Evolutionary conservation across 805 yeast species (phyloP).

Genomic region (Groenewaldozyma salmanticensis): DNA sequence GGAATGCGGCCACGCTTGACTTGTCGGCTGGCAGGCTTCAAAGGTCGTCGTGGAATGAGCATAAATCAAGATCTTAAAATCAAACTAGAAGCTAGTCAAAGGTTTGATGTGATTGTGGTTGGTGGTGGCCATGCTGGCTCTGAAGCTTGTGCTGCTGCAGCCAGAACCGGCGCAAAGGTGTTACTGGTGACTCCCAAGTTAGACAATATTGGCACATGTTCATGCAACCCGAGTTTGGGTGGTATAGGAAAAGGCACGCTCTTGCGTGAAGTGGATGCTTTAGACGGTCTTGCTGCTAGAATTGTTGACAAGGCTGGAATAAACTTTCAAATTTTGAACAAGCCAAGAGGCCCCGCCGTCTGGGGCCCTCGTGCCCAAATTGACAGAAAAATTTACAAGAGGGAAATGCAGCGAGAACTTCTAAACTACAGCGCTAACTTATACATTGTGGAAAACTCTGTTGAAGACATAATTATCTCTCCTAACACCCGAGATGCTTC

Average conservation of each 20-base stretch:
- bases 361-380: conserved; percentile 99
- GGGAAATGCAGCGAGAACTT: conserved; percentile 68
- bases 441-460: conserved; percentile 59
- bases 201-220: conserved; percentile 79
- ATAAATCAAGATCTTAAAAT: conserved; percentile 8
- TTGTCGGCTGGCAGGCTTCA: no score
- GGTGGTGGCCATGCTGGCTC: conserved; percentile 99
- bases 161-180: conserved; percentile 68
- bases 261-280: conserved; percentile 86
- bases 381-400: conserved; percentile 68
- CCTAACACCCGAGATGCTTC: no score
- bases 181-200: conserved; percentile 68
- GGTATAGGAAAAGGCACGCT: conserved; percentile 97
- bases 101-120: conserved; percentile 64
- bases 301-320: conserved; percentile 92
- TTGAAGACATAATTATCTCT: conserved; percentile 74
- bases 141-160: conserved; percentile 92
- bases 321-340: conserved; percentile 77
- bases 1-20: no score
- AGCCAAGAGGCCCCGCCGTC: conserved; percentile 89
- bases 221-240: conserved; percentile 97
- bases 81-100: conserved; percentile 9
- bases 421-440: conserved; percentile 44
- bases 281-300: conserved; percentile 82
- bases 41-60: no score